Evolutionary conservation across 163 green algal genomes (phyloP).

Genomic region (Scenedesmus sp.): DNA sequence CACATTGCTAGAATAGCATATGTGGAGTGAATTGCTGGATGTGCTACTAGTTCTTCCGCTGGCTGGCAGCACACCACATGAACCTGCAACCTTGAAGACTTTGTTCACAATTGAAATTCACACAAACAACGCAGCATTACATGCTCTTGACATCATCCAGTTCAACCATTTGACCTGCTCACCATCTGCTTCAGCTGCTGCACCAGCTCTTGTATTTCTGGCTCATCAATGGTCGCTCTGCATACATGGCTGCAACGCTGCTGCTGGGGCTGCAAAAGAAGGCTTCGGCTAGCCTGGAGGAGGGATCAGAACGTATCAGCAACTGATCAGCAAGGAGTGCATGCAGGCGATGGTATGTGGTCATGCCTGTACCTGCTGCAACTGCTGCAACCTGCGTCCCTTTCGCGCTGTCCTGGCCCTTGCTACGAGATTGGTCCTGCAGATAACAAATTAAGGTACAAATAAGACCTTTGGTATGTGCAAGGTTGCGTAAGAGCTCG

Average conservation of each 20-base stretch:
- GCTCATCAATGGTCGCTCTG: conserved; percentile 60
- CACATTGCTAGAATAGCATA: too few relatives aligned
- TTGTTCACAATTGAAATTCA: too few relatives aligned
- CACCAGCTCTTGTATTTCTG: conserved; percentile 60
- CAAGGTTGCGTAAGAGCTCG: not conserved
- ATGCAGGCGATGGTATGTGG: not conserved
- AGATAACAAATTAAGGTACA: not conserved
- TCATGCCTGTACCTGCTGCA: conserved; percentile 27
- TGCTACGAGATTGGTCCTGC: not conserved
- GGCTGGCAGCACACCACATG: too few relatives aligned
- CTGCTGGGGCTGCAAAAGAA: conserved; percentile 14
- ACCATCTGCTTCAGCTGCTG: conserved; percentile 54
- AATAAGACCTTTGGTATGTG: not conserved
- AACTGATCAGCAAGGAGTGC: not conserved
- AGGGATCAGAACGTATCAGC: not conserved
- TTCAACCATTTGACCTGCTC: too few relatives aligned
- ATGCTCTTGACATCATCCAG: not conserved
- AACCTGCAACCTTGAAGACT: too few relatives aligned
- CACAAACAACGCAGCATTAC: too few relatives aligned
- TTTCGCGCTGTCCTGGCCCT: not conserved
- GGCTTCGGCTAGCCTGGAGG: not conserved
- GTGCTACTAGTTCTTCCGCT: too few relatives aligned
- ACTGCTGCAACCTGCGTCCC: not conserved
- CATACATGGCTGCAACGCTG: conserved; percentile 43
- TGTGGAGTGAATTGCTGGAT: too few relatives aligned